Evolutionary conservation across 768 basidiomycete species (phyloP).

Genomic region (Boletus subcaerulescens): DNA sequence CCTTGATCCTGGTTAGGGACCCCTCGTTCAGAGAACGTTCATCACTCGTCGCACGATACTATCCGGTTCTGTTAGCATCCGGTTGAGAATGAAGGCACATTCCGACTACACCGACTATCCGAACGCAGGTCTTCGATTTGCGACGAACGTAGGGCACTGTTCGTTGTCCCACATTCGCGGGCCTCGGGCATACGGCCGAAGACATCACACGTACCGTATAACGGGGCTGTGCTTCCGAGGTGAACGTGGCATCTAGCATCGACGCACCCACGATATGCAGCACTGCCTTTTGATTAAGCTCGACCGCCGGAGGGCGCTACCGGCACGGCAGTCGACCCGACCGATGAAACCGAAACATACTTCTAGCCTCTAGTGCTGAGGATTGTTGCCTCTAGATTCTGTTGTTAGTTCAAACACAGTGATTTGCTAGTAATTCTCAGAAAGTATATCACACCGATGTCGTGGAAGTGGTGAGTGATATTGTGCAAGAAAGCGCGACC

Average conservation of each 20-base stretch:
- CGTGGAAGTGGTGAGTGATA: background rate
- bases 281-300: slow-evolving; percentile 5
- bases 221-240: background rate
- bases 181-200: too few relatives aligned
- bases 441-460: background rate
- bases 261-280: background rate
- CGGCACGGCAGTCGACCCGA: background rate
- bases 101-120: too few relatives aligned
- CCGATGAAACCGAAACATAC: background rate
- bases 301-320: background rate
- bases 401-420: too few relatives aligned
- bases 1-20: background rate
- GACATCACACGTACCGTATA: too few relatives aligned
- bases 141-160: too few relatives aligned
- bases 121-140: too few relatives aligned
- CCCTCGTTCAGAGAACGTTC: slow-evolving; percentile 1
- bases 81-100: background rate
- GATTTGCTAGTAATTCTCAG: background rate
- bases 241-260: too few relatives aligned
- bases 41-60: background rate
- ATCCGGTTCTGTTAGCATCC: background rate
- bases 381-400: background rate
- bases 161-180: too few relatives aligned
- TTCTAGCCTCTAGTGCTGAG: too few relatives aligned
- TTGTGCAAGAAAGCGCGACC: background rate